Conservation (phyloP, 192 early-diverging fungal species). For the Umbelopsis isabellina region DNA sequence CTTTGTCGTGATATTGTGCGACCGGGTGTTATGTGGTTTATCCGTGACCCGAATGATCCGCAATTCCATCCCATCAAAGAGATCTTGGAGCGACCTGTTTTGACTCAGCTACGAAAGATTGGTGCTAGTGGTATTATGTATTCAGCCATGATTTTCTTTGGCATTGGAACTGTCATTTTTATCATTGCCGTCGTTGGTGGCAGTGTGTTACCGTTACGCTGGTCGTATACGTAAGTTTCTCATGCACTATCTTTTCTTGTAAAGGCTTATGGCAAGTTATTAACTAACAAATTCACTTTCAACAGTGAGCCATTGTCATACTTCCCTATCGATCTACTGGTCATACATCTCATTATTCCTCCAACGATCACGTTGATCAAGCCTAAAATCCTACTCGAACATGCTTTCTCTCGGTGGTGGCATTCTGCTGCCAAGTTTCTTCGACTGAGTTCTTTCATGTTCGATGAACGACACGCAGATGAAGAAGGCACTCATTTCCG, state of each 20-base stretch:
- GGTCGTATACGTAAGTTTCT: slow-evolving; percentile 62
- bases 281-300: not conserved
- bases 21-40: slow-evolving; percentile 96
- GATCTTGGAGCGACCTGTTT: slow-evolving; percentile 78
- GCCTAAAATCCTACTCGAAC: slow-evolving; percentile 57
- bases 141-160: slow-evolving; percentile 69
- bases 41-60: slow-evolving; percentile 94
- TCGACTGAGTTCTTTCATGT: slow-evolving; percentile 82
- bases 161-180: slow-evolving; percentile 65
- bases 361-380: slow-evolving; percentile 59
- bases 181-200: slow-evolving; percentile 32
- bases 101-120: slow-evolving; percentile 82
- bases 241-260: not conserved
- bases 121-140: slow-evolving; percentile 83
- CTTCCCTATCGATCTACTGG: slow-evolving; percentile 75
- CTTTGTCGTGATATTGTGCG: slow-evolving; percentile 81
- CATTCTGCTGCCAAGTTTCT: slow-evolving; percentile 59
- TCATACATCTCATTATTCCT: slow-evolving; percentile 78
- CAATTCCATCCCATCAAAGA: slow-evolving; percentile 92
- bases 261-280: not conserved
- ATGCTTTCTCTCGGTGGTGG: slow-evolving; percentile 64
- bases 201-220: slow-evolving; percentile 63
- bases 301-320: slow-evolving; percentile 28
- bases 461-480: slow-evolving; percentile 64
- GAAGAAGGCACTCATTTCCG: slow-evolving; percentile 76